phyloP scores from a whole-genome alignment of 108 stramenopile species.

The Fragilariopsis cylindrus region DNA sequence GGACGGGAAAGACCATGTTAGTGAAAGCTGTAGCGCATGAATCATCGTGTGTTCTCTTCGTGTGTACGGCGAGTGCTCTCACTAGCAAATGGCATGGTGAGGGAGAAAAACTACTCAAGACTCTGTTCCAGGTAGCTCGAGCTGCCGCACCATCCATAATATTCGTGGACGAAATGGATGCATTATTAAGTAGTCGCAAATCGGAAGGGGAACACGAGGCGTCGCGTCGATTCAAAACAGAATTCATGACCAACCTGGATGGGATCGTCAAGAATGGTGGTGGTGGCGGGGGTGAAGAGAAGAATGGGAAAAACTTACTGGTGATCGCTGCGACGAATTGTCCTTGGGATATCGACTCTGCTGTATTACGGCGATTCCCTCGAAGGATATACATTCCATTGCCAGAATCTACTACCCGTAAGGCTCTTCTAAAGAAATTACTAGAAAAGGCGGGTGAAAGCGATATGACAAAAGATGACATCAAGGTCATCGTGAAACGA shows the following conservation, averaged over 20 bases:
- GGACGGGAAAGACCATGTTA: conserved; percentile 92
- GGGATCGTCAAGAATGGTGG: conserved; percentile 53
- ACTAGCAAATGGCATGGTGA: conserved; percentile 89
- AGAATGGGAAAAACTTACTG: conserved; percentile 52
- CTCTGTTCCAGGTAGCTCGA: conserved; percentile 79
- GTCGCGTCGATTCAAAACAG: conserved; percentile 92
- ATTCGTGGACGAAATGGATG: conserved; percentile 96
- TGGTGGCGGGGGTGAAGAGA: not conserved
- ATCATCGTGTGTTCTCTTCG: conserved; percentile 67
- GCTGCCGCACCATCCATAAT: conserved; percentile 75
- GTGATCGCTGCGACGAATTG: conserved; percentile 93
- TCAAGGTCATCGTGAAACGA: conserved; percentile 40
- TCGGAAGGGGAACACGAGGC: conserved; percentile 88
- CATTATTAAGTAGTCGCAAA: conserved; percentile 66
- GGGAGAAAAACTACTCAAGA: conserved; percentile 83
- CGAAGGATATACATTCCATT: conserved; percentile 92
- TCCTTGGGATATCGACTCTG: conserved; percentile 95
- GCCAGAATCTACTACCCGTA: conserved; percentile 69
- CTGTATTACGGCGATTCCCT: conserved; percentile 85
- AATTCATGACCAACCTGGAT: conserved; percentile 96
- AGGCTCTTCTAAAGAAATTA: conserved; percentile 47
- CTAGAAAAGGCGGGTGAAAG: conserved; percentile 50
- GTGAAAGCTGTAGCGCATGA: conserved; percentile 81
- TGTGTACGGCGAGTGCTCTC: conserved; percentile 72
- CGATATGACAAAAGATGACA: conserved; percentile 26